A percentile compares a stretch with the other conserved stretches of the same genome.
These are phyloP conservation scores for Saururus chinensis DNA, from an alignment of 164 flowering plant species.

Conservation along the genomic window DNA sequence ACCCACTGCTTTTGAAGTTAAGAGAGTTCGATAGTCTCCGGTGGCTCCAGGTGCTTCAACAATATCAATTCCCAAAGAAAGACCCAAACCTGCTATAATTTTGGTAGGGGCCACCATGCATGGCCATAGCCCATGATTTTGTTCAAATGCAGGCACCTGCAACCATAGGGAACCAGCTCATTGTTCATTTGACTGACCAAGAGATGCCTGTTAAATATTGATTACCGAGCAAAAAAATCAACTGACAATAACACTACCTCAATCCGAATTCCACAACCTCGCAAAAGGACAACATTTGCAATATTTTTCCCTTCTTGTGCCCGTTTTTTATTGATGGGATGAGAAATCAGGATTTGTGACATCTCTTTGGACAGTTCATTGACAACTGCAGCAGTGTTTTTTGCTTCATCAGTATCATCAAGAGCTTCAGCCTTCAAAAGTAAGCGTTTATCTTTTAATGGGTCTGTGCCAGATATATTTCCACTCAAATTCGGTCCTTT, in stretches of 20 bases:
- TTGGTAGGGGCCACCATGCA: conserved; percentile 99
- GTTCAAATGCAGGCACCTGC: conserved; percentile 80
- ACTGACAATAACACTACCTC: conserved; percentile 39
- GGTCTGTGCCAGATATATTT: conserved; percentile 98
- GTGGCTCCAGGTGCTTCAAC: conserved; percentile 99
- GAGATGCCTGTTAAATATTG: neutral
- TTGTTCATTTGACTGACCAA: neutral
- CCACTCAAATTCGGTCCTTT: conserved; percentile 93
- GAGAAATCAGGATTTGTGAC: conserved; percentile 62
- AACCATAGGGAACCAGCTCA: conserved; percentile 1
- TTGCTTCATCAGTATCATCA: conserved; percentile 86
- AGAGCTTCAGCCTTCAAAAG: conserved; percentile 73
- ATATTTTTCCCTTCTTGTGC: conserved; percentile 74
- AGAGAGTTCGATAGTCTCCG: conserved; percentile 86
- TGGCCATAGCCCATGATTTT: conserved; percentile 71
- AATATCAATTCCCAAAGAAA: conserved; percentile 90
- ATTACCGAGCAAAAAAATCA: neutral
- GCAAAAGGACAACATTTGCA: conserved; percentile 85
- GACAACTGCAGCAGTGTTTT: conserved; percentile 73
- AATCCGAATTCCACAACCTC: conserved; percentile 96
- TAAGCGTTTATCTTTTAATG: conserved; percentile 80
- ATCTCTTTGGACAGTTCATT: conserved; percentile 91
- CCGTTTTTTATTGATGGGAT: conserved; percentile 72
- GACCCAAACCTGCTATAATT: conserved; percentile 91
- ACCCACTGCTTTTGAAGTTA: conserved; percentile 84